Evolutionary conservation across 371 early-diverging fungal genomes (phyloP), one percentile per base, ranked within the genome.

Genomic region (Mortierella sp.): DNA sequence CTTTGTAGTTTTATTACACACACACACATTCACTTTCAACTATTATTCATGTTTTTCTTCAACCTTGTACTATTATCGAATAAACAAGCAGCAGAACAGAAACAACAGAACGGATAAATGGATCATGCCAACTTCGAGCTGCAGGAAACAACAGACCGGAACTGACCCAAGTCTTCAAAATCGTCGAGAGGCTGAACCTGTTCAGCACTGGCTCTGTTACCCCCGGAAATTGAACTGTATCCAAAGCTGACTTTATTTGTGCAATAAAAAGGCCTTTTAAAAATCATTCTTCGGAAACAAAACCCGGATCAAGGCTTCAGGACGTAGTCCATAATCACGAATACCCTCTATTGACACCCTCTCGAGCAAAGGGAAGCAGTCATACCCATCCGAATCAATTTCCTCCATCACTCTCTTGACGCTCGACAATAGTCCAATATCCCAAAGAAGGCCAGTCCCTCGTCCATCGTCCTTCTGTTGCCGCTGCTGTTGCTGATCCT

Each of bases 1-100:
- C 24, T 64, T 64, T 64, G 39, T 64, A 64, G 64, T 64, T 64
- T 64, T 64, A 64, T 64, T 64, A 37, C 40, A n/a, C n/a, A 24
- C 40, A 24, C 64, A 16, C 19, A 29, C 40, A 39, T 40, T 39
- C 40, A 39, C 47, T 45, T 39, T 29, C 55, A 55, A 14, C 11
- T 39, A 16, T 40, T 24, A 39, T 39, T 39, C 40, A 39, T 64
- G n/a, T 40, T 64, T 31, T 58, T 58, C 48, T 55, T 55, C 55
- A 55, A 9, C 29, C 26, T 31, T 55, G 55, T 55, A 55, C 26
- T 55, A 11, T 31, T 55, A 55, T 55, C 31, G 26, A 52, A 55
- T 55, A 55, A 55, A 55, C 55, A 55, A 55, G 55, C 55, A 55
- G 55, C 55, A 55, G 55, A 55, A 55, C 55, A 48, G 6, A 48